Conservation (phyloP, 305 asterid genomes). For the Coffea humblotiana region DNA sequence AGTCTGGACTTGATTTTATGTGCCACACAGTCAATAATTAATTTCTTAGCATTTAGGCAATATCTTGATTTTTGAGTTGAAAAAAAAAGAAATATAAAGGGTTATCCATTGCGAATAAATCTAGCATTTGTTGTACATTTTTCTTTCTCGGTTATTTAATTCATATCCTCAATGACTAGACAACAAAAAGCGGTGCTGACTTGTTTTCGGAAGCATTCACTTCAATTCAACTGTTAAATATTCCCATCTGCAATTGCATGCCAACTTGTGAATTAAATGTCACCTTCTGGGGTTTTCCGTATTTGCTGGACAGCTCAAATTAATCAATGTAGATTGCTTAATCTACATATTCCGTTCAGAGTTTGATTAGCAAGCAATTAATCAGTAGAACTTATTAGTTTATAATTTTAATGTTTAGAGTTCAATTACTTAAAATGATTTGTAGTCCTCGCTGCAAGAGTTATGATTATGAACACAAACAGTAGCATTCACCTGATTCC, state of each 20-base stretch:
- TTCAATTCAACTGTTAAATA: slow-evolving; percentile 15
- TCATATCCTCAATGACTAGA: background rate
- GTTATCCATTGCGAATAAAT: background rate
- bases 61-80: no score
- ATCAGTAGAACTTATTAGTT: no score
- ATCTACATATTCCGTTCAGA: background rate
- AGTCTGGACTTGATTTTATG: no score
- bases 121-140: background rate
- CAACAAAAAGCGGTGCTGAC: slow-evolving; percentile 13
- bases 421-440: background rate
- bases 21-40: no score
- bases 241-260: slow-evolving; percentile 7
- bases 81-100: no score
- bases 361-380: background rate
- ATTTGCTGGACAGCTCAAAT: slow-evolving; percentile 24
- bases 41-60: no score
- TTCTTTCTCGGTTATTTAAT: background rate
- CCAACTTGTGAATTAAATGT: slow-evolving; percentile 12
- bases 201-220: slow-evolving; percentile 23
- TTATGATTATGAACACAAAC: background rate
- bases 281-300: background rate
- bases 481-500: background rate
- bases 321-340: background rate
- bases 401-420: background rate
- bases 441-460: background rate